Base-by-base conservation (phyloP, 305 asterid species). In the Plantago lanceolata region DNA sequence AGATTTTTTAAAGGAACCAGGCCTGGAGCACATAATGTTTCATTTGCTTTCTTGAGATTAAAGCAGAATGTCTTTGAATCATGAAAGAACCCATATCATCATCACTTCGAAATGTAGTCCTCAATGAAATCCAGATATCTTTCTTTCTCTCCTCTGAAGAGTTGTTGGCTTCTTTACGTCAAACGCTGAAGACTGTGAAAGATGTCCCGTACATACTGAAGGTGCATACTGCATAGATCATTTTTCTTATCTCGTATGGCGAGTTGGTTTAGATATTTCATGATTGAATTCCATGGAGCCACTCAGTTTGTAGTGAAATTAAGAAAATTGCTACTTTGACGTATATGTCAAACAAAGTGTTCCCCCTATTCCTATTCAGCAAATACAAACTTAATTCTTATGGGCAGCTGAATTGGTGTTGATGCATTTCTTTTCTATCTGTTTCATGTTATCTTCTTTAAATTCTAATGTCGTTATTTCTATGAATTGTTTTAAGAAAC, bases 141-240 rank as follows among this genome's bases (percentile, higher is more conserved):
- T 93, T 93, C 90, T 83, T 93, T 76, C 81, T 78, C 70, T 65
- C 65, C 70, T 85, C 98, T 69, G 96, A 87, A 78, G 98, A 89
- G 56, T 68, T 93, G 67, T 69, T 80, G 75, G 76, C 73, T 75
- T 93, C 98, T 67, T 79, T 93, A 65, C 92, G 90, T 64, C 95
- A 89, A 72, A 85, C 98, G 47, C 78, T 93, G 82, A 87, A 93
- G 84, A 82, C 87, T 57, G 87, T 93, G 66, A 93, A 93, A 82
- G 98, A 93, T 79, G 82, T 93, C 64, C 90, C 97, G 50, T 70
- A 79, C 81, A 75, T 89, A 69, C 90, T 93, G 71, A 89, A 92
- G 97, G 97, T 87, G 71, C 78, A 55, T 35, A 31, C 96, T 87
- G 71, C 78, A 55, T 35, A 31, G 28, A 44, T 59, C 59, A 35